These are phyloP conservation scores for Colletotrichum tamarilloi DNA, from an alignment of 2,329 filamentous ascomycete genomes.

Conservation along the genomic window DNA sequence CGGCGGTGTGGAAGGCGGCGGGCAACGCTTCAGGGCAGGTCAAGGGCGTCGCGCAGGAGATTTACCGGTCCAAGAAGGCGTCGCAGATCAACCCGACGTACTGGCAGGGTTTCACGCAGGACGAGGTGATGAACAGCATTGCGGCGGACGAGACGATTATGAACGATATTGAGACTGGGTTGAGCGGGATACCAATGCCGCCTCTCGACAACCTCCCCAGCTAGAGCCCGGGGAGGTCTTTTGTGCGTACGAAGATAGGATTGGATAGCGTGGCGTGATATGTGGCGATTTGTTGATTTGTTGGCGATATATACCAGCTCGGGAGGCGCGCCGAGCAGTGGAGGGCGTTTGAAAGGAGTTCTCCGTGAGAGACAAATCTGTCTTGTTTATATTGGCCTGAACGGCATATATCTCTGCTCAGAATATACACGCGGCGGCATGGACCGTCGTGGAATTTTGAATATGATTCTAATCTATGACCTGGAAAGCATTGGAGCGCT, in stretches of 20 bases:
- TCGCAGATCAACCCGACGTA: slow-evolving; percentile 63
- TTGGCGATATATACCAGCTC: slow-evolving; percentile 15
- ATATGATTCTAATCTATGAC: too few relatives aligned
- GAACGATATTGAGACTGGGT: slow-evolving; percentile 61
- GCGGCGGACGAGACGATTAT: slow-evolving; percentile 69
- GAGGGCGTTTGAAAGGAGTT: neutral
- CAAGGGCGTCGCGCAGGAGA: slow-evolving; percentile 81
- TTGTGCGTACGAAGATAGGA: neutral
- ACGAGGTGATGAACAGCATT: slow-evolving; percentile 66
- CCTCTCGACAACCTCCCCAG: slow-evolving; percentile 1
- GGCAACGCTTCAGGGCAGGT: slow-evolving; percentile 78
- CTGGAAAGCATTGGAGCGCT: too few relatives aligned
- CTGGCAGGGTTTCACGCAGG: slow-evolving; percentile 66
- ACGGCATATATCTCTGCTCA: slow-evolving; percentile 5
- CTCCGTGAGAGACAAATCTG: neutral
- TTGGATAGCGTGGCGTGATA: neutral
- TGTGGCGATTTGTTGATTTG: neutral
- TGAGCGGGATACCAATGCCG: slow-evolving; percentile 14
- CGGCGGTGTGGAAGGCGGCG: slow-evolving; percentile 79
- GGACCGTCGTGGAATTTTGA: neutral
- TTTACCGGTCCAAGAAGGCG: slow-evolving; percentile 70
- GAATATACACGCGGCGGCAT: neutral
- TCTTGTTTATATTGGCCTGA: neutral
- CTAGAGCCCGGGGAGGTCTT: neutral
- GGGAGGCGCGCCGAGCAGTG: neutral